phyloP scores from a whole-genome alignment of 1,284 basidiomycete species.

The Leccinum idahoense region DNA sequence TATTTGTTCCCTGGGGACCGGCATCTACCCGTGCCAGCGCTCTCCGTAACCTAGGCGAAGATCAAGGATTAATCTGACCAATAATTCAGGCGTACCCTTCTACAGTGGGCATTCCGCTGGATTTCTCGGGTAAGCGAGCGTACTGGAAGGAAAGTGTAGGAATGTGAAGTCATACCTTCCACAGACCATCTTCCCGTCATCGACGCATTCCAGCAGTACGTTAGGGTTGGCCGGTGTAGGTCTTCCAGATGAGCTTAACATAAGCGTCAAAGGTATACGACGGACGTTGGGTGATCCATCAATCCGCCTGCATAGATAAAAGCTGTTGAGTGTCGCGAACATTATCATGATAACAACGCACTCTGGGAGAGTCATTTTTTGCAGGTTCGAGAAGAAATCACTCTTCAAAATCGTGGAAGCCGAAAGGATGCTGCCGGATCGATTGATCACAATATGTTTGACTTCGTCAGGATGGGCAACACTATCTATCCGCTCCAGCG shows the following conservation, averaged over 20 bases:
- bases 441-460: slow-evolving; percentile 76
- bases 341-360: slow-evolving; percentile 35
- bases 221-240: slow-evolving; percentile 30
- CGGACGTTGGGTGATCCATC: slow-evolving; percentile 94
- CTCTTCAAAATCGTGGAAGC: slow-evolving; percentile 95
- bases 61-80: neutral
- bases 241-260: slow-evolving; percentile 33
- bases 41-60: slow-evolving; percentile 61
- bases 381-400: slow-evolving; percentile 92
- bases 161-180: slow-evolving; percentile 56
- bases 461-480: slow-evolving; percentile 89
- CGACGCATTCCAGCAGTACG: slow-evolving; percentile 32
- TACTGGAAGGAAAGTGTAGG: neutral
- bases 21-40: slow-evolving; percentile 82
- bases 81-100: slow-evolving; percentile 55
- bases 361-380: slow-evolving; percentile 94
- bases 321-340: slow-evolving; percentile 1
- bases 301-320: slow-evolving; percentile 58
- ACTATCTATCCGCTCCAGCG: slow-evolving; percentile 77
- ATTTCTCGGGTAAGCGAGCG: slow-evolving; percentile 9
- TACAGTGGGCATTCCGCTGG: slow-evolving; percentile 83
- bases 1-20: slow-evolving; percentile 64
- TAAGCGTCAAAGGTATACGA: slow-evolving; percentile 63
- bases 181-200: slow-evolving; percentile 69
- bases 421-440: slow-evolving; percentile 84